Conservation (phyloP, 2,329 filamentous ascomycete genomes). For the Monosporascus sp. region DNA sequence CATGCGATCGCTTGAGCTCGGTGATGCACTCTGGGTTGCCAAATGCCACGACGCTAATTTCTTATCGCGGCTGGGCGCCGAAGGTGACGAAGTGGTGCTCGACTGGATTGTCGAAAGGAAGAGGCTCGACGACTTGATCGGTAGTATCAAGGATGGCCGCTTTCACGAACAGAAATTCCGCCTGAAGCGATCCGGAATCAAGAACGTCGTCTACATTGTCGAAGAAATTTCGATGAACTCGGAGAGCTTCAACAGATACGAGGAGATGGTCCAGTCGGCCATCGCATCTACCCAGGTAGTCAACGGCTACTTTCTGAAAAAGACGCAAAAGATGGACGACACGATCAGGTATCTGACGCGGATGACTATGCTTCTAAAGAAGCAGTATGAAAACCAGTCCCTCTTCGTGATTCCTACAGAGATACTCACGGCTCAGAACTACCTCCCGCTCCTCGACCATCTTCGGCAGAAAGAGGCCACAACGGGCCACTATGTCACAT, state of each 20-base stretch:
- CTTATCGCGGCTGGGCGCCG: slow-evolving; percentile 50
- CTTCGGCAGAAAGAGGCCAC: slow-evolving; percentile 48
- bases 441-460: slow-evolving; percentile 57
- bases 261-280: slow-evolving; percentile 65
- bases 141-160: slow-evolving; percentile 75
- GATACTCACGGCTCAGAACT: slow-evolving; percentile 59
- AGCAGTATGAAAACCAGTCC: slow-evolving; percentile 54
- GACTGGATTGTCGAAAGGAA: slow-evolving; percentile 82
- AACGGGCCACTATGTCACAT: slow-evolving; percentile 58
- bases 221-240: slow-evolving; percentile 64
- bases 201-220: slow-evolving; percentile 72
- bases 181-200: slow-evolving; percentile 64
- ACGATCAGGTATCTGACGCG: slow-evolving; percentile 69
- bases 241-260: slow-evolving; percentile 49
- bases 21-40: slow-evolving; percentile 76
- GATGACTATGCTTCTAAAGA: slow-evolving; percentile 65
- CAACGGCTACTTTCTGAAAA: slow-evolving; percentile 74
- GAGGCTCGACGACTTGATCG: slow-evolving; percentile 71
- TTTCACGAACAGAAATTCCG: slow-evolving; percentile 85
- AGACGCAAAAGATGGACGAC: slow-evolving; percentile 70
- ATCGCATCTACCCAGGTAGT: slow-evolving; percentile 75
- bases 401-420: slow-evolving; percentile 62
- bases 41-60: slow-evolving; percentile 58
- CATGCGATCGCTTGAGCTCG: slow-evolving; percentile 64
- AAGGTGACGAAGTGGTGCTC: slow-evolving; percentile 66